Conservation (phyloP, 495 filamentous ascomycete species). For the Patellaria atrata region DNA sequence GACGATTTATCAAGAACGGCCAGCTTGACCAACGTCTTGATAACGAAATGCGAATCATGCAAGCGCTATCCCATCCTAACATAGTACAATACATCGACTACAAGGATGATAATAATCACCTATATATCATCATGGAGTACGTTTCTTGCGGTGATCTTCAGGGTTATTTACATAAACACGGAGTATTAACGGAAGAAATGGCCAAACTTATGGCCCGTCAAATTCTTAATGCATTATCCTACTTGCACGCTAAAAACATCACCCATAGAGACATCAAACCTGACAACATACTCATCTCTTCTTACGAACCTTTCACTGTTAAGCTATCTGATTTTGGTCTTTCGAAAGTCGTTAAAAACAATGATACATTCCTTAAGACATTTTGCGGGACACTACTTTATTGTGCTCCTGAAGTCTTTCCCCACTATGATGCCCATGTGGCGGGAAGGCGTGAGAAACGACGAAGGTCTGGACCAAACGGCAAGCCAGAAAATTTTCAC, state of each 20-base stretch:
- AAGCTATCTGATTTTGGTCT: slow-evolving; percentile 94
- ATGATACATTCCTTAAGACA: slow-evolving; percentile 83
- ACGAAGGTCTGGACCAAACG: slow-evolving; percentile 35
- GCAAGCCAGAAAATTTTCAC: slow-evolving; percentile 30
- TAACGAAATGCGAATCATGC: slow-evolving; percentile 93
- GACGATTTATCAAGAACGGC: slow-evolving; percentile 76
- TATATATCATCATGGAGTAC: slow-evolving; percentile 95
- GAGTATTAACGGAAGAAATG: slow-evolving; percentile 49
- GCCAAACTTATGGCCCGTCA: slow-evolving; percentile 59
- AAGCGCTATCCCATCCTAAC: slow-evolving; percentile 65
- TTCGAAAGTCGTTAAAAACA: slow-evolving; percentile 77
- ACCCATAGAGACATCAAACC: slow-evolving; percentile 97
- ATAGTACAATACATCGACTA: slow-evolving; percentile 84
- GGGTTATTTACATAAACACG: slow-evolving; percentile 44
- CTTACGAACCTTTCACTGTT: slow-evolving; percentile 55
- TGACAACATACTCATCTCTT: slow-evolving; percentile 82
- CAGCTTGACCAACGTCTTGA: slow-evolving; percentile 72
- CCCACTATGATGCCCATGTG: slow-evolving; percentile 42
- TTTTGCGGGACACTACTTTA: slow-evolving; percentile 95
- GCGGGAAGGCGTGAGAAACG: slow-evolving; percentile 31
- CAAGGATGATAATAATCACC: slow-evolving; percentile 56
- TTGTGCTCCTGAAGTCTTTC: slow-evolving; percentile 92
- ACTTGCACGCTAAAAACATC: slow-evolving; percentile 72
- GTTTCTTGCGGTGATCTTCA: slow-evolving; percentile 77
- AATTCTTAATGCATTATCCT: slow-evolving; percentile 66